Evolutionary conservation across 208 protist species (phyloP), one percentile per base, ranked within the genome.

Genomic region (Leptomonas pyrrhocoris): DNA sequence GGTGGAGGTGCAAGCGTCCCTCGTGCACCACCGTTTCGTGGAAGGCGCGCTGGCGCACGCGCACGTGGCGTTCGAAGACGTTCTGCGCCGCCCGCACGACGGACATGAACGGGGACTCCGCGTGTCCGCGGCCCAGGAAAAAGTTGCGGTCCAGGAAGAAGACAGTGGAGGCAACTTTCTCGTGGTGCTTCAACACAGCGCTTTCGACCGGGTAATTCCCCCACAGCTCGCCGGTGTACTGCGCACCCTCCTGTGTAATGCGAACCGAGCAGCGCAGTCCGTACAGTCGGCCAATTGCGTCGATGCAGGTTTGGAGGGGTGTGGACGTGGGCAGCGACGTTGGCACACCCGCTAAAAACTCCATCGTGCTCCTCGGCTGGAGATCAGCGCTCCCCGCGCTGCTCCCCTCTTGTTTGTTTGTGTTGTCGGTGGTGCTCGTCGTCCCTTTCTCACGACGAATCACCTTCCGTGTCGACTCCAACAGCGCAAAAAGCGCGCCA

Each of bases 41-140:
- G 64, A 80, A 74, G 21, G 60, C 18, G 23, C 74, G 50, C 13
- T 64, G 46, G 13, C 76, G 71, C 7, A 50, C 49, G 18, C 65
- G 58, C 55, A 90, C 57, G 60, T 90, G 84, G 1, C 21, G 48
- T 23, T 82, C 65, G 31, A 86, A 90, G 15, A 74, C 66, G 19
- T 71, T 36, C 23, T 62, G 74, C 13, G 76, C 75, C 6, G 74
- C 78, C 8, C 68, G 79, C 34, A 90, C 69, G 18, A 80, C 75
- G 6, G 74, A 58, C 53, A 59, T 48, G 13, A 56, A 38, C 13
- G 61, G 61, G 6, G 48, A 69, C 31, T 45, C 46, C 5, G 48
- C 74, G n/a, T 31, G 25, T 0, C 74, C 74, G 18, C 68, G 57
- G 23, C 60, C 74, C 19, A 79, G 48, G 12, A 70, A 25, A 25